Base-by-base conservation (phyloP, 2,329 filamentous ascomycete genomes). In the Pestalotiopsis sp. region DNA sequence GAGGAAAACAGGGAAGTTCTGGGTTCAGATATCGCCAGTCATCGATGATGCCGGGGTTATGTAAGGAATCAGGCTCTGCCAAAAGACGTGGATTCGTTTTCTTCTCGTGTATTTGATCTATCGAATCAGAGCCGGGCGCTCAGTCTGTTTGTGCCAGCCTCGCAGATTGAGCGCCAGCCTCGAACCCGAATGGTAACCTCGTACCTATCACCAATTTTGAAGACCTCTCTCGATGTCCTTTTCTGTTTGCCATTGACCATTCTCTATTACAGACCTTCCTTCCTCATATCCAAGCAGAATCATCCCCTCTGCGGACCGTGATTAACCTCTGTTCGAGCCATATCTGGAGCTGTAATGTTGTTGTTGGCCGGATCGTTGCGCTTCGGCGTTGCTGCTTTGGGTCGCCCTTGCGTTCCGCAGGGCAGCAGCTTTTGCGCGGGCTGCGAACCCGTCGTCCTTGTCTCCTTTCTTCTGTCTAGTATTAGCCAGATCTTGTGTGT, bases 401-500 rank as follows among this genome's bases (percentile, higher is more conserved):
- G 24, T 24, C 9, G 48, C 40, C 13, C 44, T 55, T 11, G 48
- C 26, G 20, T 65, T 65, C 13, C 62, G 62, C 22, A 22, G 38
- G 20, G 62, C 62, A n/a, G 62, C 62, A 30, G 62, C 40, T 48
- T 65, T 55, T 14, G 62, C 62, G 48, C 62, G 62, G 24, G 40
- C 48, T 14, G 62, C 62, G 11, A 65, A 65, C 3, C 22, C 40
- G 26, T 22, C 24, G 17, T 48, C 62, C 39, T 65, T 65, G 14
- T 48, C n/a, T 6, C 40, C 14, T 22, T 30, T 57, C 40, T 24
- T 65, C 44, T 55, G 20, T 14, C n/a, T 24, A 26, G 39, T 44
- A 14, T 30, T n/a, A 63, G 24, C 5, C 35, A 30, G 58, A 40
- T n/a, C 26, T 35, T 10, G 7, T 35, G 7, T 20, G 38, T n/a